Evolutionary conservation across 2,329 filamentous ascomycete genomes (phyloP), one percentile per base, ranked within the genome.

Genomic region (Dactylellina leptospora): DNA sequence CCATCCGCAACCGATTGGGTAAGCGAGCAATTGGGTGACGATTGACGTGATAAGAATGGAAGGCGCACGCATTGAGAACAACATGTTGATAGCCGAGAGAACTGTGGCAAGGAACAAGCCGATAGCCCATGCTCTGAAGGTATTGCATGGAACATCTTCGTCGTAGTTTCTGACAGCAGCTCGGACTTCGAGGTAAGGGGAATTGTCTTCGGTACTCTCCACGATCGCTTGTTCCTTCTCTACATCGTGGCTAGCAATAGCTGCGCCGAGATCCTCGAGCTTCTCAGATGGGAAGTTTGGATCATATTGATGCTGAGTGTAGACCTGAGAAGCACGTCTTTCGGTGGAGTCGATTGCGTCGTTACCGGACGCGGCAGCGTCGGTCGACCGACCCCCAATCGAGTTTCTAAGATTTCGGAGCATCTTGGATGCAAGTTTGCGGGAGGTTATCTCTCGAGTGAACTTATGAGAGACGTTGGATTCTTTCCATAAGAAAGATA

Each of bases 141-240:
- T 90, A 77, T 87, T 89, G 79, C 86, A 87, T 0, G 87, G 87
- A 23, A 88, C 77, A 48, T 87, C 84, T 75, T 89, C 85, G 77
- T 89, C 87, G 75, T 85, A 86, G 77, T 88, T 88, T 56, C 82
- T 82, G 1, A 89, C 86, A 5, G 87, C 86, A 30, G 87, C 86
- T 48, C 85, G 82, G 51, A 88, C 87, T 78, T 90, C 87, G 25
- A 87, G 84, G 76, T 89, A 90, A 0, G 87, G 87, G 1, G 87
- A 89, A 77, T 87, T 81, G 68, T 87, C 84, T 27, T 81, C 78
- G 4, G 83, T 81, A 2, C 77, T 79, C n/a, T 80, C 78, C 23
- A 78, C 78, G 4, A 80, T 75, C 30, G 78, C 78, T 45, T 79
- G 77, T 44, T 80, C 78, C 18, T 78, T 78, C 45, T 80, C 78